Base-by-base conservation (phyloP, 148 eudicot genomes). In the Silene uniflora region DNA sequence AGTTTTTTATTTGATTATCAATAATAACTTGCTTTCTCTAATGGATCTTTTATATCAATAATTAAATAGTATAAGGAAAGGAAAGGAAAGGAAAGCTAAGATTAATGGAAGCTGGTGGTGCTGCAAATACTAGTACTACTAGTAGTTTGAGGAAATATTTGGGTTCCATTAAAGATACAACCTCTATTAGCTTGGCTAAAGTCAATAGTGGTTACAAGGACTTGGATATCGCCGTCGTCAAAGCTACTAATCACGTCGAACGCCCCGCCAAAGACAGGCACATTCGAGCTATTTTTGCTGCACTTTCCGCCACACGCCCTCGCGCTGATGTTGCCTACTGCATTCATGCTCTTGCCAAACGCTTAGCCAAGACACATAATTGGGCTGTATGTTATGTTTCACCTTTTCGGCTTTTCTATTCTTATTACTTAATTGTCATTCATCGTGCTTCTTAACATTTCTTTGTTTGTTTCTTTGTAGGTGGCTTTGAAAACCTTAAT, bases 321-420 rank as follows among this genome's bases (percentile, higher is more conserved):
- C 91, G 96, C 49, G 98, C 98, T 79, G 98, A 95, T 82, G 96
- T 92, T 75, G 98, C 93, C 4, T 95, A 95, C 78, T 92, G 97
- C 85, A 90, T 95, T 67, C 93, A 95, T 83, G 97, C 96, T 77
- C 91, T 95, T 78, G 89, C 92, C 18, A 86, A 90, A 82, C 88
- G 98, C 81, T 81, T 95, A 69, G 80, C 96, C 9, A 95, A 86
- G 84, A 95, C 98, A 39, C 93, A 85, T 84, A 95, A 95, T 74
- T 92, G 98, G 98, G 98, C 97, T 79, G 97, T 92, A 90, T 76
- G 89, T 32, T 32, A n/a, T 4, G 5, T 32, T 32, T 4, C 4
- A 3, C 35, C 4, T 32, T 32, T 32, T 5, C 35, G 4, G 2
- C 35, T 4, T 32, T 35, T 47, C 32, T n/a, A n/a, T n/a, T n/a